These are phyloP conservation scores for Cavenderia fasciculata DNA, from an alignment of 78 protist species.

Conservation along the genomic window DNA sequence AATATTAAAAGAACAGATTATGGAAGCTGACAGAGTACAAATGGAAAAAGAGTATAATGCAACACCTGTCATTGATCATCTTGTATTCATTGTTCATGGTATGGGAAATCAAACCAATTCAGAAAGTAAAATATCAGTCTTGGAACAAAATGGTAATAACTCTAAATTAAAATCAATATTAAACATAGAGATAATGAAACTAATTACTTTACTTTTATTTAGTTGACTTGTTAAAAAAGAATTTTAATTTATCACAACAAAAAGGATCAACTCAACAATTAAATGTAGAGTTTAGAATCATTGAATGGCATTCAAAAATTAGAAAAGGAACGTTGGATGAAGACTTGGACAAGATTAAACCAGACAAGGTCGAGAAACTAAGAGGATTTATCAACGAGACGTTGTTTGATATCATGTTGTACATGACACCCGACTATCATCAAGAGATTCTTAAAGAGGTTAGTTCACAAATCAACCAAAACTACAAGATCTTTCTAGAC, in stretches of 20 bases:
- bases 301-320: conserved; percentile 55
- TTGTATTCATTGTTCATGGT: conserved; percentile 52
- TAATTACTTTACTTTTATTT: neutral
- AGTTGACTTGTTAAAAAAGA: conserved; percentile 10
- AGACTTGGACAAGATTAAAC: conserved; percentile 16
- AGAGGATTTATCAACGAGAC: conserved; percentile 39
- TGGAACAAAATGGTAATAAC: conserved; percentile 38
- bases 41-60: neutral
- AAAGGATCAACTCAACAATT: neutral
- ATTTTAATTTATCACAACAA: neutral
- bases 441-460: conserved; percentile 29
- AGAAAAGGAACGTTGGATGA: neutral
- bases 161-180: too few relatives aligned
- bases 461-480: neutral
- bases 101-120: conserved; percentile 8
- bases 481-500: neutral
- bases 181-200: too few relatives aligned
- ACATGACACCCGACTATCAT: conserved; percentile 31
- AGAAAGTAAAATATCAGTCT: neutral
- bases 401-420: conserved; percentile 21
- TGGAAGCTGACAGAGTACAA: neutral
- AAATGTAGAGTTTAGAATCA: conserved; percentile 21
- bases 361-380: neutral
- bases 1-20: conserved; percentile 1
- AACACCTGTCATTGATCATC: conserved; percentile 14